Conservation (phyloP, 345 rosid species). For the Eutrema yunnanense region DNA sequence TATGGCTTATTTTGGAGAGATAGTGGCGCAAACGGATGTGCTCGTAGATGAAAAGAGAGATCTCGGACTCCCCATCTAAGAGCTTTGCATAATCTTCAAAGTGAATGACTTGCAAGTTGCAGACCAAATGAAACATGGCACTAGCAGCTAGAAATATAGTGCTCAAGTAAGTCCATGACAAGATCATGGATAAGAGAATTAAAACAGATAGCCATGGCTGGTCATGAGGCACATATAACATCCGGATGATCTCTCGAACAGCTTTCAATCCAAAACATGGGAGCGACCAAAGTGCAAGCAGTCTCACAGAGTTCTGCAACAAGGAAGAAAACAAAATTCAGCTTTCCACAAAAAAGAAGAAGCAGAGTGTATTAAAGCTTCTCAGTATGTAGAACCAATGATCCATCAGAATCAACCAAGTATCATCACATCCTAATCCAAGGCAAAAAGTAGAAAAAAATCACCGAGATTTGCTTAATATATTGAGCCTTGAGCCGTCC, state of each 20-base stretch:
- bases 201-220: slow-evolving; percentile 68
- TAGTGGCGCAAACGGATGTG: slow-evolving; percentile 68
- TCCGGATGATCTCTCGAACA: slow-evolving; percentile 52
- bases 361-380: not conserved
- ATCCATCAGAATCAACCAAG: not conserved
- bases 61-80: slow-evolving; percentile 60
- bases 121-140: slow-evolving; percentile 73
- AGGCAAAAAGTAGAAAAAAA: not conserved
- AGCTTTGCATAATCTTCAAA: slow-evolving; percentile 72
- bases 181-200: slow-evolving; percentile 41
- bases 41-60: slow-evolving; percentile 57
- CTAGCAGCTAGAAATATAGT: slow-evolving; percentile 66
- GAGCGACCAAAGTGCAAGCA: slow-evolving; percentile 62
- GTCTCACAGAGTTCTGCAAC: slow-evolving; percentile 51
- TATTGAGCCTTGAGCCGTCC: slow-evolving; percentile 44
- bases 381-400: not conserved
- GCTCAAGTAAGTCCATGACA: slow-evolving; percentile 79
- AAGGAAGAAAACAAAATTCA: not conserved
- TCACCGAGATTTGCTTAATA: slow-evolving; percentile 60
- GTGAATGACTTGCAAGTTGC: slow-evolving; percentile 92
- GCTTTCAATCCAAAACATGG: slow-evolving; percentile 72
- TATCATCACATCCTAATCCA: not conserved
- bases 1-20: slow-evolving; percentile 93
- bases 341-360: not conserved
- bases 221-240: slow-evolving; percentile 40